Evolutionary conservation across 176 grass and related monocot species (phyloP).

Genomic region (Miscanthus lutarioriparius): DNA sequence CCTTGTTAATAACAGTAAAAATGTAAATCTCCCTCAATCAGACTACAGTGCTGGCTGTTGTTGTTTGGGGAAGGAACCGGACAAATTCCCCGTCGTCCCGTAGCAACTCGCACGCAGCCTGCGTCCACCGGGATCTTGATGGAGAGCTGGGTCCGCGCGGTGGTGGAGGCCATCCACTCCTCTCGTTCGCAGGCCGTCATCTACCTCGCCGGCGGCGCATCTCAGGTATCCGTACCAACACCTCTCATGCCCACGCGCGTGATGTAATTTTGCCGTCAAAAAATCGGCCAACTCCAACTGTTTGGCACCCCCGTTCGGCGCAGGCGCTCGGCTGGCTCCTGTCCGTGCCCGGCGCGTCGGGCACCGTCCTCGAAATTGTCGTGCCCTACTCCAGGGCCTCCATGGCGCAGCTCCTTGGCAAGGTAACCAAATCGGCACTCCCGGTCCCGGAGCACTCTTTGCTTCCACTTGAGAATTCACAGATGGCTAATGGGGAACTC

Average conservation of each 20-base stretch:
- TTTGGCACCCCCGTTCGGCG: neutral
- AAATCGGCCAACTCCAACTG: constrained; percentile 9
- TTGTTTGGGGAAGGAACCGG: too few species aligned
- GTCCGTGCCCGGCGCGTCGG: constrained; percentile 73
- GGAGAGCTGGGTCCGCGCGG: constrained; percentile 71
- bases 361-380: constrained; percentile 83
- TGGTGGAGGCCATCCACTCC: constrained; percentile 77
- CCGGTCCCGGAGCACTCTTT: neutral
- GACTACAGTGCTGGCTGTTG: too few species aligned
- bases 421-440: constrained; percentile 37
- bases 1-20: too few species aligned
- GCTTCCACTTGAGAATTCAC: neutral
- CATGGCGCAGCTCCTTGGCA: constrained; percentile 85
- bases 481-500: neutral
- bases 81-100: constrained; percentile 11
- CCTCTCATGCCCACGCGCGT: neutral
- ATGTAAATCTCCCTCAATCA: too few species aligned
- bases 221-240: constrained; percentile 50
- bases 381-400: constrained; percentile 82
- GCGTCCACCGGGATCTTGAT: constrained; percentile 20
- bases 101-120: neutral
- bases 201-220: constrained; percentile 94
- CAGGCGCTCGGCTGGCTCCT: constrained; percentile 93
- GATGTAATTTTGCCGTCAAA: neutral
- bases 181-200: constrained; percentile 67